Conservation (phyloP, 2,329 filamentous ascomycete species). For the Trichoderma asperellum region DNA sequence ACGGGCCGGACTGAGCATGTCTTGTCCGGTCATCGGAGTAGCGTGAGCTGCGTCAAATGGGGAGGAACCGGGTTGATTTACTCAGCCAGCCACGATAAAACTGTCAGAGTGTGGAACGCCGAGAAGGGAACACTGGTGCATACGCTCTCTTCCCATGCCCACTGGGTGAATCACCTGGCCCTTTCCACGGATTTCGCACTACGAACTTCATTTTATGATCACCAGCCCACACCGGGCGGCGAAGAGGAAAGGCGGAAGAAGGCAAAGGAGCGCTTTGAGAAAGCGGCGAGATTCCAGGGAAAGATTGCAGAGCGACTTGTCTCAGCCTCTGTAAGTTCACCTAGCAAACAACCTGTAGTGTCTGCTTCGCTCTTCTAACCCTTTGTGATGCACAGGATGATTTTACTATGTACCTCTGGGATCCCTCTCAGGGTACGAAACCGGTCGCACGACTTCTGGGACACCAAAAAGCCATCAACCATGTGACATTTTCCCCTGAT, state of each 20-base stretch:
- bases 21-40: constrained; percentile 84
- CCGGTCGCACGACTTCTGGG: constrained; percentile 87
- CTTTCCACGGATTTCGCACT: constrained; percentile 91
- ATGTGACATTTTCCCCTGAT: constrained; percentile 92
- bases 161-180: constrained; percentile 95
- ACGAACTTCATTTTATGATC: constrained; percentile 84
- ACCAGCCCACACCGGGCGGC: constrained; percentile 68
- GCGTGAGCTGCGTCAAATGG: constrained; percentile 91
- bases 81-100: constrained; percentile 88
- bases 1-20: constrained; percentile 79
- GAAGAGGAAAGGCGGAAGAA: constrained; percentile 73
- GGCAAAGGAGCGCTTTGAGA: constrained; percentile 82
- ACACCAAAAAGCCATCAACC: constrained; percentile 95
- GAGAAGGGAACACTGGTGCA: constrained; percentile 78
- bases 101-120: constrained; percentile 87
- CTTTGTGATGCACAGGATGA: constrained; percentile 61
- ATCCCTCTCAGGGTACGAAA: constrained; percentile 76
- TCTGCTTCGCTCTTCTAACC: not conserved
- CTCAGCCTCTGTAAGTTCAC: constrained; percentile 66
- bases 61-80: constrained; percentile 87
- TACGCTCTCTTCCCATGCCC: constrained; percentile 79
- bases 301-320: constrained; percentile 82
- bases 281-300: constrained; percentile 76
- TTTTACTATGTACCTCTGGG: constrained; percentile 96
- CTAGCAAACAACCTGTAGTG: not conserved